Conservation (phyloP, 1,284 basidiomycete genomes). For the Ganoderma leucocontextum region DNA sequence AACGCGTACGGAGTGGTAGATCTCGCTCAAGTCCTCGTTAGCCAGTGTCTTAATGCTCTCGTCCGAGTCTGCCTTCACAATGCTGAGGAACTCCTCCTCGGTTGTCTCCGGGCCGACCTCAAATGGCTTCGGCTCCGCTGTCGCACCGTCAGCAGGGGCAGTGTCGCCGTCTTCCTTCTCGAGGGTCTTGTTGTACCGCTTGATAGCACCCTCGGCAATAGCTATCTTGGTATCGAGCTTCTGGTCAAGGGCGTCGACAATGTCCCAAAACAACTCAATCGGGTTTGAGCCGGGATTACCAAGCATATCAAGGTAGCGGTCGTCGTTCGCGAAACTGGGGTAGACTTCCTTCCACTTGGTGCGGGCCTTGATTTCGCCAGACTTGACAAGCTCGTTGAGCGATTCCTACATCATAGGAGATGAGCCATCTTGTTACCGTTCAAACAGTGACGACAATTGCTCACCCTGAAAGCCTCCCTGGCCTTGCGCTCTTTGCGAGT, state of each 20-base stretch:
- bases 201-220: constrained; percentile 67
- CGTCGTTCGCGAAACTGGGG: constrained; percentile 77
- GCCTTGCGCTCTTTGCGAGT: constrained; percentile 86
- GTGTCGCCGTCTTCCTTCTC: constrained; percentile 46
- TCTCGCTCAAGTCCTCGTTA: constrained; percentile 63
- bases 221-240: constrained; percentile 82
- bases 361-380: constrained; percentile 79
- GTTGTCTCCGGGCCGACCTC: constrained; percentile 64
- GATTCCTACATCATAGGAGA: constrained; percentile 55
- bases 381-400: constrained; percentile 71
- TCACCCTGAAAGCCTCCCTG: constrained; percentile 86
- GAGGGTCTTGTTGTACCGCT: constrained; percentile 50
- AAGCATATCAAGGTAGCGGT: constrained; percentile 86
- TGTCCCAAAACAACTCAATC: constrained; percentile 96
- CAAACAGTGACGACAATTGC: constrained; percentile 6
- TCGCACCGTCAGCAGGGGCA: constrained; percentile 42
- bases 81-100: constrained; percentile 64
- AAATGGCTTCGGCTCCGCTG: constrained; percentile 48
- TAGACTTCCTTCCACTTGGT: constrained; percentile 94
- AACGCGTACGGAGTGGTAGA: constrained; percentile 72
- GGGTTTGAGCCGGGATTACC: constrained; percentile 94
- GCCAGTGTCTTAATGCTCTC: constrained; percentile 56
- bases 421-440: not conserved
- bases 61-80: constrained; percentile 63
- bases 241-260: constrained; percentile 88